A percentile compares a stretch with the other conserved stretches of the same genome.
These are phyloP conservation scores for Komagataea norvegica DNA, from an alignment of 1,139 yeast genomes.

Conservation along the genomic window DNA sequence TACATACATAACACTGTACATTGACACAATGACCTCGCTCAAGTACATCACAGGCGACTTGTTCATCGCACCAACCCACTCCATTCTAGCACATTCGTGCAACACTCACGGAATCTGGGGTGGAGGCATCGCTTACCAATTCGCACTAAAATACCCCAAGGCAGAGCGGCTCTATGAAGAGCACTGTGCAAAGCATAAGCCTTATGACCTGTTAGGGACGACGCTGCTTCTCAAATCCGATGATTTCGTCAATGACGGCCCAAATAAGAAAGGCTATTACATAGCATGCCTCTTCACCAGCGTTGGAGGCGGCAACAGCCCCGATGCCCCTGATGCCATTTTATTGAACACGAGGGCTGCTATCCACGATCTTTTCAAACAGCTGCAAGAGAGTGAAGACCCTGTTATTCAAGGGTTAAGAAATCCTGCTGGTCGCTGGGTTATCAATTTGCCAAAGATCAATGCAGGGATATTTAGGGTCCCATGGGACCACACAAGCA, in stretches of 20 bases:
- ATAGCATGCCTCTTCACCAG: conserved; percentile 71
- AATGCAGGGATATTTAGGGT: conserved; percentile 77
- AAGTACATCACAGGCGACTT: conserved; percentile 60
- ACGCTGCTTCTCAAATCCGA: conserved; percentile 42
- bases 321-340: conserved; percentile 43
- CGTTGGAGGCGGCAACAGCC: conserved; percentile 31
- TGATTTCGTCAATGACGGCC: conserved; percentile 17
- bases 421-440: conserved; percentile 6
- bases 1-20: too few species aligned
- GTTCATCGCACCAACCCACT: conserved; percentile 36
- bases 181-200: conserved; percentile 37
- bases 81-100: conserved; percentile 68
- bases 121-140: conserved; percentile 66
- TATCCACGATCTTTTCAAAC: conserved; percentile 40
- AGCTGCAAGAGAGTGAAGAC: conserved; percentile 28
- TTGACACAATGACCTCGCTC: conserved; percentile 18
- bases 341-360: conserved; percentile 45
- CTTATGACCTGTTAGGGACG: conserved; percentile 46
- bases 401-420: conserved; percentile 2
- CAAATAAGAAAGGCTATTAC: conserved; percentile 28
- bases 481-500: conserved; percentile 71
- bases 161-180: conserved; percentile 44
- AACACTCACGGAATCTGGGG: conserved; percentile 83
- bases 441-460: conserved; percentile 58
- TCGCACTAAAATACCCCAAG: conserved; percentile 46